Evolutionary conservation across 2,329 filamentous ascomycete species (phyloP), one percentile per base, ranked within the genome.

Genomic region (Davidsoniella australis): DNA sequence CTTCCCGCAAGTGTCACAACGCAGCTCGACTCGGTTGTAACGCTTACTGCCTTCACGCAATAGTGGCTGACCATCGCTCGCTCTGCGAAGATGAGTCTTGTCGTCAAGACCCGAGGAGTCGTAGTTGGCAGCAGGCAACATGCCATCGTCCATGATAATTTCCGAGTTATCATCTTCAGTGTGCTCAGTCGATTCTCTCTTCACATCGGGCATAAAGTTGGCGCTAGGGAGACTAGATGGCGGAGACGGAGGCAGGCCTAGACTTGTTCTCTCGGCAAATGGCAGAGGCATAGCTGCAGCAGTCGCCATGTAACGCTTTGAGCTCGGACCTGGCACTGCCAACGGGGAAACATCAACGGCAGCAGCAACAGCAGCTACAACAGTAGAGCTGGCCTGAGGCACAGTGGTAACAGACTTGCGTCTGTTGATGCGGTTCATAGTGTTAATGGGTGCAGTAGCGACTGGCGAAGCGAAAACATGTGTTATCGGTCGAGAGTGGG

Each of bases 1-100:
- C 76, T 98, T 98, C 67, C 89, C 89, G 72, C 91, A 98, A 68
- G 88, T 89, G 64, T 94, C 86, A 71, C 91, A 98, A 67, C 84
- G 86, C 63, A 98, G 78, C 65, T 96, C 89, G 61, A 80, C 78
- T 61, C 80, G 77, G 68, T 78, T 83, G 65, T 77, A 75, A 68
- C 86, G 88, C 70, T 88, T 88, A 67, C 76, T 73, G 59, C 89
- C 84, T 58, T 82, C 80, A 66, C 91, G 93, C 59, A 73, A 70
- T 55, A 89, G 72, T 58, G 83, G 79, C 57, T 89, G 85, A 54
- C 87, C 88, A 63, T 96, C 89, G 63, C 88, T 95, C 53, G 87
- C 82, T 64, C 71, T 76, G 59, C 70, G 68, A 54, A 70, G 64
- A 51, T 72, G 71, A 54, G 67, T 64, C 56, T 73, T 69, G 41